These are phyloP conservation scores for Tulasnella sp. DNA, from an alignment of 768 basidiomycete species.

Conservation along the genomic window DNA sequence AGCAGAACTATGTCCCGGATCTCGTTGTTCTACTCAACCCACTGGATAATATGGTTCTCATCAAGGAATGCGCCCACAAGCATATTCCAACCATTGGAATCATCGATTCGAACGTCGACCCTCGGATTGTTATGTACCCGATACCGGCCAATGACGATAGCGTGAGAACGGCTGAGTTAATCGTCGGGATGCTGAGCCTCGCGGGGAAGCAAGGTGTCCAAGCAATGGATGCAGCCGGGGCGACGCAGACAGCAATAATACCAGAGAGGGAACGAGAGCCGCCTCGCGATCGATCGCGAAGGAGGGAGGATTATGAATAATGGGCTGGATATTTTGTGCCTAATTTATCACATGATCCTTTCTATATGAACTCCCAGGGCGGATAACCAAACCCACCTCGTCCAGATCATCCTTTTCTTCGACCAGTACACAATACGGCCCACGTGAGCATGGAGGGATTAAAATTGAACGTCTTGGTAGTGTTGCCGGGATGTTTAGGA, in stretches of 20 bases:
- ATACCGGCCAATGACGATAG: slow-evolving; percentile 99
- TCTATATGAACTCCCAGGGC: too few relatives aligned
- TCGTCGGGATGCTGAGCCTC: slow-evolving; percentile 81
- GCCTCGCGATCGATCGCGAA: neutral
- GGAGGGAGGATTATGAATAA: neutral
- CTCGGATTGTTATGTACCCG: slow-evolving; percentile 92
- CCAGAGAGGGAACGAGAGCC: neutral
- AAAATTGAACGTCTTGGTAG: too few relatives aligned
- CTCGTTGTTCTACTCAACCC: slow-evolving; percentile 89
- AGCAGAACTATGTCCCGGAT: slow-evolving; percentile 62
- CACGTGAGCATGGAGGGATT: too few relatives aligned
- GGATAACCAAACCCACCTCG: too few relatives aligned
- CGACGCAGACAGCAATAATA: slow-evolving; percentile 38
- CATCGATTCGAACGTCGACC: slow-evolving; percentile 91
- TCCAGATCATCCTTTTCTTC: too few relatives aligned
- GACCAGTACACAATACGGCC: too few relatives aligned
- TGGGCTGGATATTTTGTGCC: too few relatives aligned
- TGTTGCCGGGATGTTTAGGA: too few relatives aligned
- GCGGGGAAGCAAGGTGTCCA: slow-evolving; percentile 48
- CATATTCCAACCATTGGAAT: slow-evolving; percentile 92
- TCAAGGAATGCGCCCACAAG: slow-evolving; percentile 81
- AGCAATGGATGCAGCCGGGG: slow-evolving; percentile 16
- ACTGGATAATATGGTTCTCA: slow-evolving; percentile 67
- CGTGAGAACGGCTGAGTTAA: slow-evolving; percentile 77
- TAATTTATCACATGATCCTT: too few relatives aligned